These are phyloP conservation scores for Avena sativa DNA, from an alignment of 176 grass and related monocot genomes.

Conservation along the genomic window DNA sequence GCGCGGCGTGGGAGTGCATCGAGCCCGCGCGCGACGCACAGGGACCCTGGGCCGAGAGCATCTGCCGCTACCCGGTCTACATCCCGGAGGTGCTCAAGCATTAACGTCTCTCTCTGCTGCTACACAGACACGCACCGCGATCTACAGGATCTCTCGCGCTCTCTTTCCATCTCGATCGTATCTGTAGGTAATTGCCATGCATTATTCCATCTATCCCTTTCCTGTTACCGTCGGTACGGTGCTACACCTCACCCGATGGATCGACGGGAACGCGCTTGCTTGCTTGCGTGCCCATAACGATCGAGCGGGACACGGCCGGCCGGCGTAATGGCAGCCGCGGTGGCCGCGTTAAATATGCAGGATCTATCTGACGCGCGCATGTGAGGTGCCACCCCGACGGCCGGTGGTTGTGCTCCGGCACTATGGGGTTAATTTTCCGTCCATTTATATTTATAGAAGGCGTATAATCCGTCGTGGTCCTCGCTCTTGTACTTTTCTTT, in stretches of 20 bases:
- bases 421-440: slow-evolving; percentile 32
- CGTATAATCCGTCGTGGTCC: slow-evolving; percentile 8
- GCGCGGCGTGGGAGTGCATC: slow-evolving; percentile 86
- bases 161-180: not conserved
- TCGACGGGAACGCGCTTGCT: not conserved
- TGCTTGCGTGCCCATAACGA: not conserved
- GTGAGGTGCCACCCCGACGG: slow-evolving; percentile 39
- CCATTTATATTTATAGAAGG: slow-evolving; percentile 26
- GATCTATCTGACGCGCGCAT: slow-evolving; percentile 38
- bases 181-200: slow-evolving; percentile 14
- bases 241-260: not conserved
- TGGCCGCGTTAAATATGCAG: slow-evolving; percentile 41
- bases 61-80: slow-evolving; percentile 73
- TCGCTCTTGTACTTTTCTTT: not conserved
- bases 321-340: slow-evolving; percentile 21
- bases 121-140: not conserved
- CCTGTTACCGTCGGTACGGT: not conserved
- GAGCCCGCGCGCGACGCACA: slow-evolving; percentile 40
- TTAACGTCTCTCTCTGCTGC: slow-evolving; percentile 1
- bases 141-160: not conserved
- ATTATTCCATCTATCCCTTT: slow-evolving; percentile 1
- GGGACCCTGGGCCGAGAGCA: slow-evolving; percentile 57
- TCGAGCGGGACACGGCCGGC: not conserved
- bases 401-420: slow-evolving; percentile 50
- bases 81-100: slow-evolving; percentile 81